A percentile compares a stretch with the other conserved stretches of the same genome.
phyloP scores from a whole-genome alignment of 1,284 basidiomycete species.

The Psilocybe mexicana region DNA sequence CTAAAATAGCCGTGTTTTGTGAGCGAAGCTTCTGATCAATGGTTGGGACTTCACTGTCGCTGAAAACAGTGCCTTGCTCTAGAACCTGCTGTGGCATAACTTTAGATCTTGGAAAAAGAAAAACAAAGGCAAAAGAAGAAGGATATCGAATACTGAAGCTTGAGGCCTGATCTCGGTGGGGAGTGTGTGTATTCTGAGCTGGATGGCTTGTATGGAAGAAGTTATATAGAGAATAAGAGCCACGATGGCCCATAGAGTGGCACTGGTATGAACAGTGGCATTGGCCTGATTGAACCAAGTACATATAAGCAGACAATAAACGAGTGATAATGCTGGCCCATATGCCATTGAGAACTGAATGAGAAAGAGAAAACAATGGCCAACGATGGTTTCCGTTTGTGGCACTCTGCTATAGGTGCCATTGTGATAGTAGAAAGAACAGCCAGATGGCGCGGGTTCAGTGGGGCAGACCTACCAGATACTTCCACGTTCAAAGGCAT shows the following conservation, averaged over 20 bases:
- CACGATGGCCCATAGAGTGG: not conserved
- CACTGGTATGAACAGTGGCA: not conserved
- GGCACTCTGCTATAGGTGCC: not conserved
- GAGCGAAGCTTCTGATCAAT: slow-evolving; percentile 2
- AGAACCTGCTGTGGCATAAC: slow-evolving; percentile 9
- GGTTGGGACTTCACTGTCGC: not conserved
- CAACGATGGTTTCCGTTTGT: not conserved
- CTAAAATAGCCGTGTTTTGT: slow-evolving; percentile 21
- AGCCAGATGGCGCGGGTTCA: slow-evolving; percentile 2
- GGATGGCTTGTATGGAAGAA: not conserved
- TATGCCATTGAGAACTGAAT: not conserved
- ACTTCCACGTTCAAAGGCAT: not conserved
- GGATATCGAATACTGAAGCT: too few relatives aligned
- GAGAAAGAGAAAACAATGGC: not conserved
- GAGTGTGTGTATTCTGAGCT: not conserved
- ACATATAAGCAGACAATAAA: not conserved
- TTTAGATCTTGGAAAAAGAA: not conserved
- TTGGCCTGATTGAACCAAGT: not conserved
- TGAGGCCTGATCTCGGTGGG: not conserved
- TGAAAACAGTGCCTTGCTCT: not conserved
- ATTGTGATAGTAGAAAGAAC: not conserved
- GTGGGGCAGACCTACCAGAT: not conserved
- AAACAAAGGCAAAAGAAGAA: too few relatives aligned
- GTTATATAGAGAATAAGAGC: not conserved
- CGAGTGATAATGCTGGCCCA: too few relatives aligned